Base-by-base conservation (phyloP, 2,329 filamentous ascomycete species). In the Aureobasidium sp. region DNA sequence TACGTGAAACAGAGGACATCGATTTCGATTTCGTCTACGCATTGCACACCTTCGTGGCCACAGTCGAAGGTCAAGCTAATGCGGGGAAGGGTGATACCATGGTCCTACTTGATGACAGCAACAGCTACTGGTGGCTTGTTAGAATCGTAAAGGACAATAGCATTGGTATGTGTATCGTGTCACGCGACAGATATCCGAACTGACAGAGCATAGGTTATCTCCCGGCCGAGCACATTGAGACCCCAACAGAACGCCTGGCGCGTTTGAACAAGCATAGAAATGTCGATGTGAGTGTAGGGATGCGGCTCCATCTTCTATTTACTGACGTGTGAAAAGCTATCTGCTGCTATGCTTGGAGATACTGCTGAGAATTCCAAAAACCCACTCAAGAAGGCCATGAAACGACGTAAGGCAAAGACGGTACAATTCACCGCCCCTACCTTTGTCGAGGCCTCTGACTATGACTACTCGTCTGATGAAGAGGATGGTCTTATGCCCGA, bases 21-120 rank as follows among this genome's bases (percentile, higher is more conserved):
- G 94, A 99, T 82, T 97, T 99, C 80, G 93, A 97, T 75, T 97
- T 97, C 77, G 94, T 99, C 65, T 99, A 99, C 78, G 94, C 94
- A 32, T 81, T 99, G 63, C 94, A 97, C 74, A 99, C 93, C 2
- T 99, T 99, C 71, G 90, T 97, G 67, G 94, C 94, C 32, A 97
- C 94, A 0, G 94, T 99, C 53, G 94, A 99, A 77, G 94, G 94
- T 32, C 94, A 99, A 76, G 94, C 94, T 65, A 99, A 97, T 79
- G 94, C 94, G 63, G 95, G 91, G 37, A 99, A 99, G 77, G 94
- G 94, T 57, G 94, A 99, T 72, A 97, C 93, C 15, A 99, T 99
- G 94, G 93, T 97, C 60, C 81, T 99, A 66, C 84, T 99, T 26
- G 94, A 99, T 71, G 94, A 99, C 71, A 97, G 92, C 78, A 99